Percentiles rank a stretch among this genome's conserved stretches.
phyloP scores from a whole-genome alignment of 2,329 filamentous ascomycete species.

The Epicoccum nigrum region DNA sequence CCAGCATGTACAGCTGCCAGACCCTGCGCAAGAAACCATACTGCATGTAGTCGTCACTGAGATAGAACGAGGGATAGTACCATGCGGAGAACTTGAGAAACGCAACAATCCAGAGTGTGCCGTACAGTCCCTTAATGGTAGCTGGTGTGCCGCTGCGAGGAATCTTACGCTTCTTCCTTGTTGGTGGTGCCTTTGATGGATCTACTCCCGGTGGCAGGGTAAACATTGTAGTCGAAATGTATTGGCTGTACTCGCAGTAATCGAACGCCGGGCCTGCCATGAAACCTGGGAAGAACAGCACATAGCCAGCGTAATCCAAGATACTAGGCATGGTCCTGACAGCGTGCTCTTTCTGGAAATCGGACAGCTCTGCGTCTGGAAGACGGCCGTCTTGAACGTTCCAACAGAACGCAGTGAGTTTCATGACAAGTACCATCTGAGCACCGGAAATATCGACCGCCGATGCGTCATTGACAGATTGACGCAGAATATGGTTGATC shows the following conservation, averaged over 20 bases:
- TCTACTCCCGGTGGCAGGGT: slow-evolving; percentile 82
- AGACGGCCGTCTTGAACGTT: slow-evolving; percentile 92
- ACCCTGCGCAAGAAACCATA: slow-evolving; percentile 75
- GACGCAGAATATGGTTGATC: slow-evolving; percentile 82
- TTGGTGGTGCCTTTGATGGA: slow-evolving; percentile 81
- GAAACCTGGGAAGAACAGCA: slow-evolving; percentile 91
- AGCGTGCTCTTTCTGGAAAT: slow-evolving; percentile 82
- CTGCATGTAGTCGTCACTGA: slow-evolving; percentile 69
- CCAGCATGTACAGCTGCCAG: slow-evolving; percentile 82
- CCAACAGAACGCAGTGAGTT: slow-evolving; percentile 95
- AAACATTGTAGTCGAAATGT: slow-evolving; percentile 95
- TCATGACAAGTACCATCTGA: slow-evolving; percentile 99
- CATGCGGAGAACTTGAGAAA: slow-evolving; percentile 75
- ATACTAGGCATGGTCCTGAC: slow-evolving; percentile 75
- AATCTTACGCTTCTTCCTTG: slow-evolving; percentile 88
- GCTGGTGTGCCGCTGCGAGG: slow-evolving; percentile 89
- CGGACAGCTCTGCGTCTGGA: slow-evolving; percentile 78
- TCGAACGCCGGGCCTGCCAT: slow-evolving; percentile 93
- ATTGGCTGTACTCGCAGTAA: slow-evolving; percentile 87
- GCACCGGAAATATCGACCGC: slow-evolving; percentile 85
- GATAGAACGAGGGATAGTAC: slow-evolving; percentile 69
- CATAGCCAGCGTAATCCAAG: slow-evolving; percentile 86
- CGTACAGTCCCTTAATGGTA: slow-evolving; percentile 72
- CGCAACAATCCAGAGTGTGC: slow-evolving; percentile 77
- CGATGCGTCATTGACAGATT: slow-evolving; percentile 69